Evolutionary conservation across 1,284 basidiomycete genomes (phyloP), one percentile per base, ranked within the genome.

Genomic region (Cryptococcus amylolentus): DNA sequence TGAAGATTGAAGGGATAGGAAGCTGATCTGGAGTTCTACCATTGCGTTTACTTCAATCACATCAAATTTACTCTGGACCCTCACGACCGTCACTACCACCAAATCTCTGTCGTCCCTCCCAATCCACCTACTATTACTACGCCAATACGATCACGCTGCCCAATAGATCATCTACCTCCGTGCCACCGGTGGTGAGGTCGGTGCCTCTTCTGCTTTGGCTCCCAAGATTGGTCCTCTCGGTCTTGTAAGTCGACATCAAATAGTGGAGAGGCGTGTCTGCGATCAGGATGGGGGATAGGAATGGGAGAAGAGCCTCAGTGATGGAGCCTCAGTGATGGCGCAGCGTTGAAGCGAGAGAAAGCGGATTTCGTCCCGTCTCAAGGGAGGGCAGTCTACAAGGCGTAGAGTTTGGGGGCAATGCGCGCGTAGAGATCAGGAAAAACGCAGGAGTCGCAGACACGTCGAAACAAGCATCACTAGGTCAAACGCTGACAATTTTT

Each of bases 181-280:
- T 75, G 94, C 94, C 63, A 95, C 91, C 63, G 96, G 96, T 83
- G 96, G 96, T 87, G 96, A 98, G 84, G 92, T 98, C 76, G 96
- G 94, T 85, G 92, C 96, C 67, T 97, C 96, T 9, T 95, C 95
- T 62, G 94, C 96, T 61, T 85, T 99, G 69, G 96, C 96, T 61
- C 96, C 96, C 68, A 99, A 99, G 87, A 98, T 99, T 79, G 96
- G 96, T 86, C 96, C 96, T 82, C 88, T 98, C 72, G 95, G 95
- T 92, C 83, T 99, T 75, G 95, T 98, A 79, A 78, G 91, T 82
- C 12, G 48, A 49, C 23, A 45, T 31, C 48, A 31, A 44, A 27
- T 20, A 16, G 40, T n/a, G 14, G 18, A 1, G 13, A 52, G 35
- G 48, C 23, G 14, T 58, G 45, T 28, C 20, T 14, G 40, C 23